Evolutionary conservation across 805 yeast genomes (phyloP).

Genomic region (Tetrapisispora taiwanensis): DNA sequence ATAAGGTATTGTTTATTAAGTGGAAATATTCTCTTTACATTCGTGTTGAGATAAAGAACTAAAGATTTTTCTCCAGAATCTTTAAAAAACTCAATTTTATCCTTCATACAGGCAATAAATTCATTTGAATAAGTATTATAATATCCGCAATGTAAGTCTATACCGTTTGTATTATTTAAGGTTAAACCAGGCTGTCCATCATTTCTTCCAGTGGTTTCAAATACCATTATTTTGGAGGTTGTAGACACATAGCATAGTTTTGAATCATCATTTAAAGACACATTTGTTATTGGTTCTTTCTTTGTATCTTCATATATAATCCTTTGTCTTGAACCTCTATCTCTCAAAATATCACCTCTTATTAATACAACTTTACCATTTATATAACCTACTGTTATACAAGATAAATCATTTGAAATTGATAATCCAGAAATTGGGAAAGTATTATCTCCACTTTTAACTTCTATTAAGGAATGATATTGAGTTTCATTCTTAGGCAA

Average conservation of each 20-base stretch:
- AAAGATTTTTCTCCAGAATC: constrained; percentile 43
- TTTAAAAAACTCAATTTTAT: constrained; percentile 55
- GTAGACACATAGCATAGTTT: constrained; percentile 62
- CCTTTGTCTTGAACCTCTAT: constrained; percentile 83
- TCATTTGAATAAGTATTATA: constrained; percentile 35
- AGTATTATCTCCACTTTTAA: constrained; percentile 64
- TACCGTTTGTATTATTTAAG: constrained; percentile 38
- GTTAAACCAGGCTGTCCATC: constrained; percentile 49
- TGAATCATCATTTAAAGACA: constrained; percentile 44
- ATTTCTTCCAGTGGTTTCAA: constrained; percentile 70
- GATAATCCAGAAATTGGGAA: constrained; percentile 46
- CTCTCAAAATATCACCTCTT: constrained; percentile 80
- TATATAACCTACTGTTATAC: constrained; percentile 23
- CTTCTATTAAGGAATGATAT: constrained; percentile 51
- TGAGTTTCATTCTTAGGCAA: constrained; percentile 29
- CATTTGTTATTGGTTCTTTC: constrained; percentile 71
- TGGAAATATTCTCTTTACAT: constrained; percentile 36
- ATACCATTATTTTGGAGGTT: constrained; percentile 57
- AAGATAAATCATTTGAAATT: constrained; percentile 16
- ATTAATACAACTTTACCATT: constrained; percentile 72
- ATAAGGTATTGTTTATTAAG: constrained; percentile 48
- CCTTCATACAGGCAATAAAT: constrained; percentile 55
- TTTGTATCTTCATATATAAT: constrained; percentile 52
- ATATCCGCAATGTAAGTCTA: constrained; percentile 34
- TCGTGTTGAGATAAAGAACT: constrained; percentile 47